phyloP scores from a whole-genome alignment of 2,329 filamentous ascomycete species.

The Epichloe typhina region DNA sequence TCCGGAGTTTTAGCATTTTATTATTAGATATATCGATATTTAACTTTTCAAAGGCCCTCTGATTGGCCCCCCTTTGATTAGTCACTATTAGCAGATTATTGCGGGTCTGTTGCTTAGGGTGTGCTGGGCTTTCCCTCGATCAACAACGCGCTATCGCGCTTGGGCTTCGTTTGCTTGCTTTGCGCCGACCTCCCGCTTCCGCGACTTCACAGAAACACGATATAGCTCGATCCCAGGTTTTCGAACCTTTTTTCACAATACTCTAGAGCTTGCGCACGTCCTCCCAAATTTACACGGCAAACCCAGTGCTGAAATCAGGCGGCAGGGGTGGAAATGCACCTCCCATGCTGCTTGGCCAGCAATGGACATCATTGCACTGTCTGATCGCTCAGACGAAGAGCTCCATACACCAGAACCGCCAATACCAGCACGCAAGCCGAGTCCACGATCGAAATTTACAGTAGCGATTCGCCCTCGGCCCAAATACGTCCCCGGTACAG shows the following conservation, averaged over 20 bases:
- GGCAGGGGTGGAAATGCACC: background rate
- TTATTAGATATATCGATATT: no score
- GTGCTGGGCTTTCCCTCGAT: no score
- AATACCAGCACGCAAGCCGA: background rate
- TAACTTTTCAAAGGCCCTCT: no score
- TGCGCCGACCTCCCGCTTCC: background rate
- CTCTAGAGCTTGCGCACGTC: background rate
- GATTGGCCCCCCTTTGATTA: no score
- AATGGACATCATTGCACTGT: background rate
- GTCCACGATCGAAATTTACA: background rate
- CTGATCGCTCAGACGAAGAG: background rate
- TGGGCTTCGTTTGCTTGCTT: background rate
- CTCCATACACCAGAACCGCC: background rate
- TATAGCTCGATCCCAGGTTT: background rate
- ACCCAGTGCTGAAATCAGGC: background rate
- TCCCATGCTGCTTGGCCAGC: background rate
- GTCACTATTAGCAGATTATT: no score
- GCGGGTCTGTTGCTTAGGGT: no score
- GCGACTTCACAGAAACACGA: background rate
- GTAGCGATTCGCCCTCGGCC: conserved; percentile 6
- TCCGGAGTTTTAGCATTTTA: no score
- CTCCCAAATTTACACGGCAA: background rate
- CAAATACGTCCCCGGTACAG: conserved; percentile 31
- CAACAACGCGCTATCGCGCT: background rate
- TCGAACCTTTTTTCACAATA: no score